phyloP scores from a whole-genome alignment of 805 yeast genomes.

The Ogataea polymorpha region DNA sequence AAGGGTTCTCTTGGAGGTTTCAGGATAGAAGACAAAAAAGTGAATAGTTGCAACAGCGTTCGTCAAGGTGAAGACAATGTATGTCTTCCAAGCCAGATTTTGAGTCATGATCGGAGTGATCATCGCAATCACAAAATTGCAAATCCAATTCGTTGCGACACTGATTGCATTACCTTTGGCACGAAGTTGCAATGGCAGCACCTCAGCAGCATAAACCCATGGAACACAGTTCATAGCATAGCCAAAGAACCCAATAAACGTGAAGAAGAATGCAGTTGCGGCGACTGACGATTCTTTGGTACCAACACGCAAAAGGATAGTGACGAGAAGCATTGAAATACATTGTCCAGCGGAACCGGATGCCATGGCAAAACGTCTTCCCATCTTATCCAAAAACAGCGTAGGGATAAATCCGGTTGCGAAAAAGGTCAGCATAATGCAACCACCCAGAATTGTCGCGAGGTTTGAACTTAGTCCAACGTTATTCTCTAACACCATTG shows the following conservation, averaged over 20 bases:
- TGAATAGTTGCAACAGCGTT: slow-evolving; percentile 47
- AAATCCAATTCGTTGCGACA: slow-evolving; percentile 70
- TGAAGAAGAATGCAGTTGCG: slow-evolving; percentile 44
- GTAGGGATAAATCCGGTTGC: slow-evolving; percentile 56
- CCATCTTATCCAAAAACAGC: slow-evolving; percentile 51
- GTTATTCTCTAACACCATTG: slow-evolving; percentile 56
- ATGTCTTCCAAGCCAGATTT: slow-evolving; percentile 58
- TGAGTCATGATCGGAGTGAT: slow-evolving; percentile 55
- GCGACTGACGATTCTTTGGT: slow-evolving; percentile 36
- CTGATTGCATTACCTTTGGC: slow-evolving; percentile 64
- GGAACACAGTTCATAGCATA: slow-evolving; percentile 47
- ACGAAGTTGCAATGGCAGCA: slow-evolving; percentile 62
- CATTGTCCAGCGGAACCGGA: slow-evolving; percentile 38
- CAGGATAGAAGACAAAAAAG: slow-evolving; percentile 46
- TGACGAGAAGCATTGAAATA: slow-evolving; percentile 34
- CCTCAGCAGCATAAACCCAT: slow-evolving; percentile 56
- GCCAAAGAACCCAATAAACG: slow-evolving; percentile 44
- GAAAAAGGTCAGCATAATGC: slow-evolving; percentile 55
- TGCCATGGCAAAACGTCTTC: slow-evolving; percentile 58
- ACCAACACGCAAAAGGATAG: slow-evolving; percentile 24
- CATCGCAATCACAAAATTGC: slow-evolving; percentile 65
- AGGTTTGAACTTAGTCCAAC: slow-evolving; percentile 54
- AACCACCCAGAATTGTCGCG: slow-evolving; percentile 52
- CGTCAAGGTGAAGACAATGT: slow-evolving; percentile 52
- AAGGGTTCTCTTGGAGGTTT: slow-evolving; percentile 60